Conservation (phyloP, 163 green algal species). For the Chlorella variabilis region DNA sequence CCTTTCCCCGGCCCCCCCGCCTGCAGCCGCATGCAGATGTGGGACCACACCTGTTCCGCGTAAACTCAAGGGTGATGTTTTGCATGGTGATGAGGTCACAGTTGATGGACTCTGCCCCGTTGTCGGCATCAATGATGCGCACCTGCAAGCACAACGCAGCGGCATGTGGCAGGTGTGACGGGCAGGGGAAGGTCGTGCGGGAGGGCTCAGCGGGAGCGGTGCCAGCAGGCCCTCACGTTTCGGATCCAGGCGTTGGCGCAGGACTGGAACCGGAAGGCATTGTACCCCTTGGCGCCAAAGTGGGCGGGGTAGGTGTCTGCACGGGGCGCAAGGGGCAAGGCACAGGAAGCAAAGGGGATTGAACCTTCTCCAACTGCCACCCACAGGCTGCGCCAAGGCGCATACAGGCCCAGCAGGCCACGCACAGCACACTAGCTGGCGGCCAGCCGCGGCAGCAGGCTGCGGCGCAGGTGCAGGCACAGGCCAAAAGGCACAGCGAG, state of each 20-base stretch:
- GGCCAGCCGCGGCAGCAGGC: too few species aligned
- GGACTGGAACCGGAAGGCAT: neutral
- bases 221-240: slow-evolving; percentile 4
- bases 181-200: neutral
- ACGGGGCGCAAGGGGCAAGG: neutral
- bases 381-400: too few species aligned
- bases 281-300: neutral
- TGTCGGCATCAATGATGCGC: slow-evolving; percentile 5
- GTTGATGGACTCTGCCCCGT: slow-evolving; percentile 15
- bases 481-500: neutral
- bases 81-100: slow-evolving; percentile 4
- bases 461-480: too few species aligned
- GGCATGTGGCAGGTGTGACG: neutral
- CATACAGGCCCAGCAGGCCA: too few species aligned
- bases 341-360: too few species aligned
- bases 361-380: too few species aligned
- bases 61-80: slow-evolving; percentile 5
- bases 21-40: too few species aligned
- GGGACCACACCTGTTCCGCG: neutral
- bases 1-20: too few species aligned
- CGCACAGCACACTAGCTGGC: too few species aligned
- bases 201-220: neutral
- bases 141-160: neutral
- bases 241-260: slow-evolving; percentile 21
- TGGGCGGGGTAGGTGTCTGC: slow-evolving; percentile 12